A percentile compares a stretch with the other conserved stretches of the same genome.
phyloP scores from a whole-genome alignment of 2,329 filamentous ascomycete species.

The Fusarium sp. region DNA sequence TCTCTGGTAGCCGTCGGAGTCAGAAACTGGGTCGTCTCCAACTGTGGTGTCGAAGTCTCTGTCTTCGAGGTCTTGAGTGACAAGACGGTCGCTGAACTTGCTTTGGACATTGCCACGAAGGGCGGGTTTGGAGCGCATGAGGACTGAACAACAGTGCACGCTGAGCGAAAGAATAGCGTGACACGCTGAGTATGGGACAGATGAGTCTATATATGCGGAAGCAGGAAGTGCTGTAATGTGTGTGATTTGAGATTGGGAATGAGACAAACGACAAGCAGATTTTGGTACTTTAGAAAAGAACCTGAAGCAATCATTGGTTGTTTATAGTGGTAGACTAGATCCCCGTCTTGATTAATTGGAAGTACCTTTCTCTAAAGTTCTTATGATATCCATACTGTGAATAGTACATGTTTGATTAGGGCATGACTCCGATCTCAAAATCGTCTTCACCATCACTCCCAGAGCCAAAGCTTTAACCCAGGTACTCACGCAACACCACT shows the following conservation, averaged over 20 bases:
- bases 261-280: not conserved
- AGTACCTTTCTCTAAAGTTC: not conserved
- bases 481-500: too few relatives aligned
- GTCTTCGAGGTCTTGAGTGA: slow-evolving; percentile 63
- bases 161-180: not conserved
- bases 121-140: slow-evolving; percentile 47
- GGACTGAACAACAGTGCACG: slow-evolving; percentile 3
- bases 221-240: not conserved
- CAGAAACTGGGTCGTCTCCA: slow-evolving; percentile 63
- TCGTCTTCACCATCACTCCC: too few relatives aligned
- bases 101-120: slow-evolving; percentile 52
- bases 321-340: not conserved
- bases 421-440: not conserved
- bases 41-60: slow-evolving; percentile 59
- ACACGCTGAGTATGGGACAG: not conserved
- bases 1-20: slow-evolving; percentile 66
- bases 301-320: not conserved
- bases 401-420: not conserved
- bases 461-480: too few relatives aligned
- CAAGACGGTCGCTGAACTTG: slow-evolving; percentile 56
- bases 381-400: not conserved
- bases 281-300: not conserved
- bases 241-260: not conserved
- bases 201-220: slow-evolving; percentile 5
- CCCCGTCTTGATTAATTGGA: not conserved